Evolutionary conservation across 352 stramenopile species (phyloP).

Genomic region (Phytophthora pluvialis): DNA sequence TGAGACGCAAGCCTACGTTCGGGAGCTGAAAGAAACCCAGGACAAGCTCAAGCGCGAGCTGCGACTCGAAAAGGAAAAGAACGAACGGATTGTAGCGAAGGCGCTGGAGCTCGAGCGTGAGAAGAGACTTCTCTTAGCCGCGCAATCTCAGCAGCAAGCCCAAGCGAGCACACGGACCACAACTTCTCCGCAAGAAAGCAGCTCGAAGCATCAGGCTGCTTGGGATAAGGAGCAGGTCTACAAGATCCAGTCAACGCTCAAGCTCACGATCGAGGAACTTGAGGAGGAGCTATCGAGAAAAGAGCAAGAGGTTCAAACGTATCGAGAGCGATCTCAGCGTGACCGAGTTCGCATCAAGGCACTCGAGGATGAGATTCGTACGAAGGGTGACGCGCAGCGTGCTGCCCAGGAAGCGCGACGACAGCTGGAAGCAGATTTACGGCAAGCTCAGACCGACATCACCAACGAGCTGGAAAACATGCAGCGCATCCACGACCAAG

Average conservation of each 20-base stretch:
- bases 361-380: slow-evolving; percentile 56
- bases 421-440: slow-evolving; percentile 64
- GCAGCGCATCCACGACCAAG: slow-evolving; percentile 49
- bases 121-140: slow-evolving; percentile 53
- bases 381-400: slow-evolving; percentile 46
- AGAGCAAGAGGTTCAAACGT: slow-evolving; percentile 58
- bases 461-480: slow-evolving; percentile 59
- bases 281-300: slow-evolving; percentile 79
- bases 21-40: slow-evolving; percentile 67
- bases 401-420: slow-evolving; percentile 39
- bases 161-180: slow-evolving; percentile 4
- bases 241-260: slow-evolving; percentile 78
- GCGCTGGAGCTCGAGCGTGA: slow-evolving; percentile 74
- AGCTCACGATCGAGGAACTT: slow-evolving; percentile 77
- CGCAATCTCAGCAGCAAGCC: slow-evolving; percentile 26
- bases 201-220: slow-evolving; percentile 29
- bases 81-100: slow-evolving; percentile 69
- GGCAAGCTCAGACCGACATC: slow-evolving; percentile 59
- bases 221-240: slow-evolving; percentile 79
- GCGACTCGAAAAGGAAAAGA: slow-evolving; percentile 80
- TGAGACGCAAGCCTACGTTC: slow-evolving; percentile 70
- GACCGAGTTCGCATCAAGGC: slow-evolving; percentile 63
- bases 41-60: slow-evolving; percentile 66
- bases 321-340: slow-evolving; percentile 56
- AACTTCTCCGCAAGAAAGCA: slow-evolving; percentile 15